phyloP scores from a whole-genome alignment of 2,329 filamentous ascomycete genomes.

The Aspergillus tamarii region DNA sequence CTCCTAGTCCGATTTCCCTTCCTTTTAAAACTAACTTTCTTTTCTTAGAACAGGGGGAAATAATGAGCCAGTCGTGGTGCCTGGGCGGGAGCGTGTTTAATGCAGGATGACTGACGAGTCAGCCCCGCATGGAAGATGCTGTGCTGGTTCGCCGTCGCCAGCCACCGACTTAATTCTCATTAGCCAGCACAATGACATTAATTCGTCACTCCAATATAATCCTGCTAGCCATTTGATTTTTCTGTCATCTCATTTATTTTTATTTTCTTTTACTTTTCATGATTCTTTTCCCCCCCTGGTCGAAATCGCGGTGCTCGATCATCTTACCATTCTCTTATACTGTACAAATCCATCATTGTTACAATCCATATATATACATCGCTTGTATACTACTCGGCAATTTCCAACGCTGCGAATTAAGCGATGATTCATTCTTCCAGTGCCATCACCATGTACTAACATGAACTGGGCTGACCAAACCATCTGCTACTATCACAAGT shows the following conservation, averaged over 20 bases:
- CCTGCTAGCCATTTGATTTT: not conserved
- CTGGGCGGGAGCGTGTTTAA: not conserved
- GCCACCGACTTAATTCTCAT: slow-evolving; percentile 31
- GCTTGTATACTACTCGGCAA: not conserved
- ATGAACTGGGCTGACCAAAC: not conserved
- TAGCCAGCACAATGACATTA: slow-evolving; percentile 3
- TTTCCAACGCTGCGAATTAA: not conserved
- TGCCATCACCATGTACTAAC: not conserved
- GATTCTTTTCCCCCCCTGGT: not conserved
- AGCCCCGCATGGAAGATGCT: slow-evolving; percentile 13
- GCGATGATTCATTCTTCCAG: not conserved
- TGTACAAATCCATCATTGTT: not conserved
- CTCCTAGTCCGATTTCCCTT: not conserved
- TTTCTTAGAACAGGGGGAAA: not conserved
- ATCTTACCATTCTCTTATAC: not conserved
- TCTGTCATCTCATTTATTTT: not conserved
- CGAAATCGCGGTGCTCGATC: not conserved
- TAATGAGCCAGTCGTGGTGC: not conserved
- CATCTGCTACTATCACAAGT: not conserved
- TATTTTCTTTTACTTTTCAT: too few relatives aligned
- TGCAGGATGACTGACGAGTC: slow-evolving; percentile 1
- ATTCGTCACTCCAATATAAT: slow-evolving; percentile 10
- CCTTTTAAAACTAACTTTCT: not conserved
- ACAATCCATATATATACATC: not conserved
- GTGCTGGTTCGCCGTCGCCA: slow-evolving; percentile 30